Evolutionary conservation across 257 asterid species (phyloP), one percentile per base, ranked within the genome.

Genomic region (Fraxinus cuspidata): DNA sequence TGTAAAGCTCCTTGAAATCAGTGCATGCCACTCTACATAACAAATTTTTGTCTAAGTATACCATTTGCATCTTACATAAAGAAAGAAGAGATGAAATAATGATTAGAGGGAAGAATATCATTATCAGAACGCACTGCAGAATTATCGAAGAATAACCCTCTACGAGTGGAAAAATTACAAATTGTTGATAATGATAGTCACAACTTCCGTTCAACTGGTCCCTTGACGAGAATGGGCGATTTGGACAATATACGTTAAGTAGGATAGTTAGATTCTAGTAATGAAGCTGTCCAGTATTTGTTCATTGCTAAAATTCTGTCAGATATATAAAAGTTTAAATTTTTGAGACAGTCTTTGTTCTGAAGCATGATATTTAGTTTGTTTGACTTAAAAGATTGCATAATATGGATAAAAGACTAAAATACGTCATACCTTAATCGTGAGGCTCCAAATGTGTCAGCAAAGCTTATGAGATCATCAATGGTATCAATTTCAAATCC

Each of bases 381-480:
- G 35, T 34, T 27, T 13, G 23, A 37, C 31, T 38, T 3, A 29
- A 51, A 72, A 47, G 37, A 25, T 67, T 58, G 12, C 66, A 6
- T 28, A 15, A 60, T 5, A 25, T 21, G 74, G 35, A 25, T 34
- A 74, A 75, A 64, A 70, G 10, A 70, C 58, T 64, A 44, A 47
- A 21, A 32, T 19, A 49, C 27, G 35, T 56, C 64, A 44, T 81
- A 93, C 96, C 96, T 88, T 31, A 91, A 85, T 18, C 97, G 97
- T 19, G 87, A 81, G 85, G 97, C 98, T 64, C 97, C 98, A 80
- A 91, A 93, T n/a, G 87, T 77, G 73, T 93, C 93, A 34, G 96
- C 90, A 82, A 93, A 91, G 87, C 86, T 86, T 71, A 92, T 81
- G 49, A 93, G 96, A 81, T 93, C 96, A 74, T 91, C 91, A 72